Conservation (phyloP, 805 yeast genomes). For the Spathaspora arborariae region DNA sequence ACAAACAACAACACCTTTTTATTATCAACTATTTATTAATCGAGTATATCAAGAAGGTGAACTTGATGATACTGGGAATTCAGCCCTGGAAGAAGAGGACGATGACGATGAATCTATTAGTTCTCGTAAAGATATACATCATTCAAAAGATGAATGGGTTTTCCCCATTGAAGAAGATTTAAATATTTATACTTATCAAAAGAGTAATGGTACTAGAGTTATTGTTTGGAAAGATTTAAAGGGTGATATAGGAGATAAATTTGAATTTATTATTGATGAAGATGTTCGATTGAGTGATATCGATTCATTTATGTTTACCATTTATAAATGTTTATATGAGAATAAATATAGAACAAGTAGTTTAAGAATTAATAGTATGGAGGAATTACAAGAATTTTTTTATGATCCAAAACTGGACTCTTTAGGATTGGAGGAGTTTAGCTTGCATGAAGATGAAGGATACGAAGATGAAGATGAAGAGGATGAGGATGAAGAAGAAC, state of each 20-base stretch:
- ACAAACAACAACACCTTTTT: constrained; percentile 59
- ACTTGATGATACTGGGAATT: constrained; percentile 38
- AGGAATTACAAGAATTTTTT: constrained; percentile 57
- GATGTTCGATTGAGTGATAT: constrained; percentile 53
- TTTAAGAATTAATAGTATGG: constrained; percentile 33
- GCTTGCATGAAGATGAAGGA: constrained; percentile 18
- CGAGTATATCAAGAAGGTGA: constrained; percentile 70
- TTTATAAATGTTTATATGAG: constrained; percentile 72
- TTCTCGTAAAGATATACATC: constrained; percentile 15
- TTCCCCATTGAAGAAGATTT: constrained; percentile 64
- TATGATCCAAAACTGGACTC: constrained; percentile 22
- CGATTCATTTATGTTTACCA: constrained; percentile 55
- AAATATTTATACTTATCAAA: constrained; percentile 49
- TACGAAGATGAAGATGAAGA: constrained; percentile 23
- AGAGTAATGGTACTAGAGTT: constrained; percentile 50
- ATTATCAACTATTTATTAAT: constrained; percentile 67
- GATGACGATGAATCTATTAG: constrained; percentile 23
- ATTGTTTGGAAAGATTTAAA: constrained; percentile 78
- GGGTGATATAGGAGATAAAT: constrained; percentile 84
- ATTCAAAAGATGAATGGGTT: constrained; percentile 61
- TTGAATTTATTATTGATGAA: constrained; percentile 72
- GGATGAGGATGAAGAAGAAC: constrained; percentile 15
- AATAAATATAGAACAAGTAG: constrained; percentile 61
- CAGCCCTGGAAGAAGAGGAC: constrained; percentile 46
- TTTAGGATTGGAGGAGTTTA: constrained; percentile 20